These are phyloP conservation scores for Polymyxa betae DNA, from an alignment of 208 protist species.

Conservation along the genomic window DNA sequence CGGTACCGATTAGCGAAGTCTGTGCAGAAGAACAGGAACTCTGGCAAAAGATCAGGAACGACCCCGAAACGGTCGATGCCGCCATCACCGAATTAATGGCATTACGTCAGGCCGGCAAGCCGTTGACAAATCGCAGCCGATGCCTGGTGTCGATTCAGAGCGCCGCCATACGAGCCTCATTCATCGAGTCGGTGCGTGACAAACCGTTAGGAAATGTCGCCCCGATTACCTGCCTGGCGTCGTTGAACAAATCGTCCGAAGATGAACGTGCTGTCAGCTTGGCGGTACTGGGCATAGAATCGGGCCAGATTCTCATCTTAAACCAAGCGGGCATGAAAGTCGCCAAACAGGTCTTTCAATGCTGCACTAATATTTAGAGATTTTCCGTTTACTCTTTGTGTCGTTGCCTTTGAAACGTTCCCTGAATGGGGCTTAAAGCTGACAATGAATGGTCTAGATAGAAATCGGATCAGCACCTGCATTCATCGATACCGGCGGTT, in stretches of 20 bases:
- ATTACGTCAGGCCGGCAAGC: conserved; percentile 20
- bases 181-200: not conserved
- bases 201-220: conserved; percentile 70
- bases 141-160: conserved; percentile 6
- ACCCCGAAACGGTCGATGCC: not conserved
- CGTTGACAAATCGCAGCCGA: not conserved
- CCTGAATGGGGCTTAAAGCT: not conserved
- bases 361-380: conserved; percentile 51
- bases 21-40: not conserved
- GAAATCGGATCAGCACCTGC: conserved; percentile 71
- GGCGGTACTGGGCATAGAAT: conserved; percentile 88
- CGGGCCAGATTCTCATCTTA: conserved; percentile 80
- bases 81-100: not conserved
- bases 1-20: conserved; percentile 70
- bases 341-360: conserved; percentile 75
- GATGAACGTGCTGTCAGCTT: conserved; percentile 74
- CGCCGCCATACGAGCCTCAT: not conserved
- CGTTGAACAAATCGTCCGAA: conserved; percentile 74
- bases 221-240: conserved; percentile 83
- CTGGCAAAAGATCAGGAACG: not conserved
- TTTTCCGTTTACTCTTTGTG: not conserved
- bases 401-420: not conserved
- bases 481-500: conserved; percentile 75
- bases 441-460: conserved; percentile 74
- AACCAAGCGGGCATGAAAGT: conserved; percentile 72